Base-by-base conservation (phyloP, 768 basidiomycete genomes). In the Galerina marginata region DNA sequence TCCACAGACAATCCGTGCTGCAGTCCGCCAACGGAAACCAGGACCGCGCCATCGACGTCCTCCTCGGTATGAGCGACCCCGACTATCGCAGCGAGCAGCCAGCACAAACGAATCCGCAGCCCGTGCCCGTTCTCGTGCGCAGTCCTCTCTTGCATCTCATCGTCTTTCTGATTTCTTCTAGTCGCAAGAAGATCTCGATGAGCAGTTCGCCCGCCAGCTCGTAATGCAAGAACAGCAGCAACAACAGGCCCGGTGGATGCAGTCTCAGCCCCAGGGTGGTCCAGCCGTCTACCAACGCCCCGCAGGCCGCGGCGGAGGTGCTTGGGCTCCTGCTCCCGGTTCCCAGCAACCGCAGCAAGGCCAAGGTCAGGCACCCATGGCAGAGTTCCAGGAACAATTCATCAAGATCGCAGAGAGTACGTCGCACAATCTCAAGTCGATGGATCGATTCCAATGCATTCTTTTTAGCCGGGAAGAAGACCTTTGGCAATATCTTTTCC, bases 11-110 rank as follows among this genome's bases (percentile, higher is more conserved):
- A 68, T 87, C 86, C 7, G 88, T 95, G 0, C 78, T 95, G 48
- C 85, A 92, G 59, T 89, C 88, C 6, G 89, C 89, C 5, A 69
- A 77, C n/a, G 82, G 87, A 10, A 77, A 91, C 64, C 86, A 92
- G 63, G 91, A 91, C 62, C 82, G 81, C 29, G 93, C 93, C 4
- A 81, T 94, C 56, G 92, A 95, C 66, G 75, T 81, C 1, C 79
- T 95, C 9, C 82, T 95, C 6, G 89, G 88, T 9, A 94, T 95
- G 93, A 93, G 83, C 74, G 93, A 95, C 74, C 92, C 92, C 1
- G 81, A 87, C 6, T 93, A 90, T 68, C 80, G 69, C 57, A 74
- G 75, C 47, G 79, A 86, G 3, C 69, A 78, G 12, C 65, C 60
- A 63, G 9, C 62, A 61, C 48, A 66, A 26, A 50, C 46, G 5